Evolutionary conservation across 2,329 filamentous ascomycete species (phyloP).

Genomic region (Nannizzia gypsea): DNA sequence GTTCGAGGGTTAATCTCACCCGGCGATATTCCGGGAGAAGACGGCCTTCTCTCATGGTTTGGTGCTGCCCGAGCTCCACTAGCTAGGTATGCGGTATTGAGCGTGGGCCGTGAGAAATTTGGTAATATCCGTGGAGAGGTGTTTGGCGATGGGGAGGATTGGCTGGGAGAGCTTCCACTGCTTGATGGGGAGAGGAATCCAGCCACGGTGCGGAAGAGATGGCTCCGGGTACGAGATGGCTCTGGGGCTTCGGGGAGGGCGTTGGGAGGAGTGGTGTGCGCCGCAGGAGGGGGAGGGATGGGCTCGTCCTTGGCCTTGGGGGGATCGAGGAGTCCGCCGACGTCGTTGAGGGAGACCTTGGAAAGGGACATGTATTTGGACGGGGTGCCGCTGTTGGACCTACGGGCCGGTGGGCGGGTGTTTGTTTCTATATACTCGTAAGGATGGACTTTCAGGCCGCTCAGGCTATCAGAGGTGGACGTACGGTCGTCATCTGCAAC

Average conservation of each 20-base stretch:
- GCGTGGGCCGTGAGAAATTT: constrained; percentile 13
- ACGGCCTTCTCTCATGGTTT: neutral
- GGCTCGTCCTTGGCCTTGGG: constrained; percentile 23
- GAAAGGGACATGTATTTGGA: constrained; percentile 35
- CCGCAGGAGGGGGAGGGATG: constrained; percentile 7
- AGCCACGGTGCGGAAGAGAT: constrained; percentile 27
- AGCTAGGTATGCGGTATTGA: neutral
- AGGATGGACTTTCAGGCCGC: constrained; percentile 25
- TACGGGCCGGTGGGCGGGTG: constrained; percentile 13
- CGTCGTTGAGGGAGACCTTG: constrained; percentile 71
- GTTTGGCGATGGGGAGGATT: constrained; percentile 6
- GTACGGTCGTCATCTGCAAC: constrained; percentile 21
- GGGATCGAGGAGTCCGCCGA: constrained; percentile 60
- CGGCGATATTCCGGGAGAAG: neutral
- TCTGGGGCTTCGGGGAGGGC: constrained; percentile 3
- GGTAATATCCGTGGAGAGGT: neutral
- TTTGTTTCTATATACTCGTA: constrained; percentile 26
- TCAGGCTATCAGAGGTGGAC: constrained; percentile 23
- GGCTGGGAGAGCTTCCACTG: constrained; percentile 10
- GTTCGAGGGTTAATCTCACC: neutral
- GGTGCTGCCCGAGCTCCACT: neutral
- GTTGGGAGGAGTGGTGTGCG: constrained; percentile 1
- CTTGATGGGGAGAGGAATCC: constrained; percentile 18
- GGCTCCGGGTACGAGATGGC: constrained; percentile 16
- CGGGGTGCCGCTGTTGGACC: constrained; percentile 22